A percentile compares a stretch with the other conserved stretches of the same genome.
These are phyloP conservation scores for Pichia pseudocactophila DNA, from an alignment of 805 yeast genomes.

Conservation along the genomic window DNA sequence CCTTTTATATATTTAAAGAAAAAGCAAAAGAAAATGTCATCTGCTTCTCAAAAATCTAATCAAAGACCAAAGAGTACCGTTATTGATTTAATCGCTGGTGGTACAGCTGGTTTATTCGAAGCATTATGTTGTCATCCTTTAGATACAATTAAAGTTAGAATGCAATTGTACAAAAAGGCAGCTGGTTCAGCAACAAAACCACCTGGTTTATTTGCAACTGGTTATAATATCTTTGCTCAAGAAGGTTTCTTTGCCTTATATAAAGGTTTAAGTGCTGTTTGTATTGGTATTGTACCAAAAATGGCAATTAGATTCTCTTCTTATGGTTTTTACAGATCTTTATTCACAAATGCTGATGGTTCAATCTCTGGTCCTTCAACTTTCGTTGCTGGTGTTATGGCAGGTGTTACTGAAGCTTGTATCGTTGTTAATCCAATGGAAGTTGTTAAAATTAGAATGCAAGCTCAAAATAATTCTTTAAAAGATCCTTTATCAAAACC, in stretches of 20 bases:
- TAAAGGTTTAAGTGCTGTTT: slow-evolving; percentile 95
- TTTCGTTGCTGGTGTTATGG: slow-evolving; percentile 91
- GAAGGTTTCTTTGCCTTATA: slow-evolving; percentile 83
- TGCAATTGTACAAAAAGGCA: slow-evolving; percentile 83
- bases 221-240: slow-evolving; percentile 61
- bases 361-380: slow-evolving; percentile 63
- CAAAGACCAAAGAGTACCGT: slow-evolving; percentile 33
- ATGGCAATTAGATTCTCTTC: slow-evolving; percentile 97
- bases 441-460: slow-evolving; percentile 91
- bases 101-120: slow-evolving; percentile 94
- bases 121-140: slow-evolving; percentile 98
- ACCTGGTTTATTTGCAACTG: slow-evolving; percentile 83
- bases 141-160: slow-evolving; percentile 93
- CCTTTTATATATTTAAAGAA: neutral
- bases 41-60: slow-evolving; percentile 16
- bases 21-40: slow-evolving; percentile 4
- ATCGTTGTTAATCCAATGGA: slow-evolving; percentile 95
- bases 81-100: slow-evolving; percentile 81
- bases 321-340: slow-evolving; percentile 76
- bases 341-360: slow-evolving; percentile 56
- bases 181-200: slow-evolving; percentile 42
- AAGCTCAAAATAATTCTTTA: slow-evolving; percentile 91
- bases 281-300: slow-evolving; percentile 94
- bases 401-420: slow-evolving; percentile 95
- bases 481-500: slow-evolving; percentile 70